These are phyloP conservation scores for Pisolithus thermaeus DNA, from an alignment of 1,284 basidiomycete species.

Conservation along the genomic window DNA sequence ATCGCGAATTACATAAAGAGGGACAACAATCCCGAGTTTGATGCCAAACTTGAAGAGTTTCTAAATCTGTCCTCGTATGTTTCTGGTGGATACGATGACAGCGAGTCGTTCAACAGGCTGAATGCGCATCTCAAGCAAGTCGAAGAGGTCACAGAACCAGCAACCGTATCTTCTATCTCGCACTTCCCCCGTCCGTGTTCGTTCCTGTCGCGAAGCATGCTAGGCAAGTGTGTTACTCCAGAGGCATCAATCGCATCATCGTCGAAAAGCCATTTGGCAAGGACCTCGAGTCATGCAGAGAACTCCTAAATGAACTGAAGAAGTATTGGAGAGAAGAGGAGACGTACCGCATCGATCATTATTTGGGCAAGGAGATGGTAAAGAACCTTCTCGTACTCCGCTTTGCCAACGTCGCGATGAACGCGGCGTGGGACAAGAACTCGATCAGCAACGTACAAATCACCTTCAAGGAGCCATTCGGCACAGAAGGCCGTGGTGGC, in stretches of 20 bases:
- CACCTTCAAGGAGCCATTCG: constrained; percentile 97
- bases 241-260: constrained; percentile 79
- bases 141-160: constrained; percentile 65
- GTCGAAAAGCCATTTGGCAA: constrained; percentile 98
- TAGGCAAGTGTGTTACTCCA: constrained; percentile 75
- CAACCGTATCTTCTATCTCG: constrained; percentile 90
- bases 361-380: constrained; percentile 98
- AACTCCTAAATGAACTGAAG: constrained; percentile 77
- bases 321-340: constrained; percentile 90
- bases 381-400: constrained; percentile 93
- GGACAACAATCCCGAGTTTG: constrained; percentile 52
- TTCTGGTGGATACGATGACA: constrained; percentile 83
- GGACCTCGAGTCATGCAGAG: constrained; percentile 81
- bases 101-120: constrained; percentile 70
- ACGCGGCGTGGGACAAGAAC: constrained; percentile 89
- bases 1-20: constrained; percentile 81
- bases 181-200: constrained; percentile 92
- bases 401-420: constrained; percentile 88
- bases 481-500: constrained; percentile 93
- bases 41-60: constrained; percentile 73
- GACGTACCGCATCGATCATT: constrained; percentile 97
- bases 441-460: constrained; percentile 94
- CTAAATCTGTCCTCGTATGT: constrained; percentile 77
- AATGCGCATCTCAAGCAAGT: constrained; percentile 73
- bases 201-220: constrained; percentile 80